A percentile compares a stretch with the other conserved stretches of the same genome.
phyloP scores from a whole-genome alignment of 345 rosid genomes.

The Aurinia saxatilis region DNA sequence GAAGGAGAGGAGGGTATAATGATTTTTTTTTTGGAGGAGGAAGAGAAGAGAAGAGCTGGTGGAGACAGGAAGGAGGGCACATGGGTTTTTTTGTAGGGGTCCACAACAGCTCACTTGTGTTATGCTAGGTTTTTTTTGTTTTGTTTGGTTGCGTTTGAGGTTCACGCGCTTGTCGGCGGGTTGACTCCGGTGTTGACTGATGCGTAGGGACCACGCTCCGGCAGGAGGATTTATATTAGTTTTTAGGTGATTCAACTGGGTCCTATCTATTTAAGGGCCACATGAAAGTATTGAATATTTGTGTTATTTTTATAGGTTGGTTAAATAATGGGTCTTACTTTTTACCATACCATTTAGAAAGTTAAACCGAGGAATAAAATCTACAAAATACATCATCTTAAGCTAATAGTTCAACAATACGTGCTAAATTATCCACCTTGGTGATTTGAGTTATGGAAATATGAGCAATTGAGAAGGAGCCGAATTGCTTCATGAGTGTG shows the following conservation, averaged over 20 bases:
- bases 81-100: conserved; percentile 82
- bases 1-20: background rate
- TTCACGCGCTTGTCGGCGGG: conserved; percentile 19
- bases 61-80: conserved; percentile 98
- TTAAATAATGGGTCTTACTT: no score
- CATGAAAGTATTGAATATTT: no score
- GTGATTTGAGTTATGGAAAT: no score
- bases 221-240: conserved; percentile 16
- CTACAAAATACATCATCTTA: no score
- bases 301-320: no score
- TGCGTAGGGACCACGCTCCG: conserved; percentile 12
- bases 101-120: conserved; percentile 60
- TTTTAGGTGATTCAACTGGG: background rate
- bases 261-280: background rate
- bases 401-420: no score
- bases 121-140: background rate
- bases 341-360: no score
- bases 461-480: no score
- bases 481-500: no score
- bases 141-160: conserved; percentile 10
- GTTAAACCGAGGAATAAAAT: no score
- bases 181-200: conserved; percentile 26
- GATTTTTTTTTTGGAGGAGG: conserved; percentile 3
- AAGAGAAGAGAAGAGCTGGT: conserved; percentile 56
- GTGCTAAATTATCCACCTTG: no score